Base-by-base conservation (phyloP, 805 yeast species). In the Candida boleticola region DNA sequence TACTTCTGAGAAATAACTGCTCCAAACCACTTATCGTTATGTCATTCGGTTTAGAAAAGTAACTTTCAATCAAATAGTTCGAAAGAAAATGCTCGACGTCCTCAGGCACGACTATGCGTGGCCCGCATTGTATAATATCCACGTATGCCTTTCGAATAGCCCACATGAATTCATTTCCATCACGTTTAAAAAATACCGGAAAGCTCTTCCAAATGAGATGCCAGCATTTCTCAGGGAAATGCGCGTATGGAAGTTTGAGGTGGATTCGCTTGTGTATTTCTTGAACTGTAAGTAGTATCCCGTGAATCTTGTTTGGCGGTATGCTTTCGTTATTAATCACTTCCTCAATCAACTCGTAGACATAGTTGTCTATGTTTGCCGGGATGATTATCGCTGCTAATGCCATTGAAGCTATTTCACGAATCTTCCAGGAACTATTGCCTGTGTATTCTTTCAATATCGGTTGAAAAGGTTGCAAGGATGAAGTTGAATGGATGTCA, bases 371-470 rank as follows among this genome's bases (percentile, higher is more conserved):
- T 20, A 50, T 22, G 3, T 50, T 45, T 2, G 41, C 32, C 5
- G 43, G 40, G 14, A 40, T 41, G 11, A 77, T 57, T 37, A 83
- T 59, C 0, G 82, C 63, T 0, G 83, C 77, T 1, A 87, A 53
- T 3, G 89, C 77, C 54, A 82, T 73, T 0, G 96, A 87, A 0
- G 96, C 85, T 78, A 87, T 77, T 55, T 90, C 97, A 47, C 99
- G 74, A 6, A 93, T 74, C 52, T 89, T 89, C 96, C 96, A 92
- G 42, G 73, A 67, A 33, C 61, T 61, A 45, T 79, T 76, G 0
- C 66, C 65, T 23, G 90, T 63, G 47, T 83, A 52, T 4, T 41
- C 29, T 13, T 39, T 21, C 13, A 87, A 62, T 17, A 76, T 58
- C 0, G 73, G 72, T 37, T 68, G 63, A 52, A 89, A 84, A 18